phyloP scores from a whole-genome alignment of 148 eudicot species.

The Nepenthes mirabilis region DNA sequence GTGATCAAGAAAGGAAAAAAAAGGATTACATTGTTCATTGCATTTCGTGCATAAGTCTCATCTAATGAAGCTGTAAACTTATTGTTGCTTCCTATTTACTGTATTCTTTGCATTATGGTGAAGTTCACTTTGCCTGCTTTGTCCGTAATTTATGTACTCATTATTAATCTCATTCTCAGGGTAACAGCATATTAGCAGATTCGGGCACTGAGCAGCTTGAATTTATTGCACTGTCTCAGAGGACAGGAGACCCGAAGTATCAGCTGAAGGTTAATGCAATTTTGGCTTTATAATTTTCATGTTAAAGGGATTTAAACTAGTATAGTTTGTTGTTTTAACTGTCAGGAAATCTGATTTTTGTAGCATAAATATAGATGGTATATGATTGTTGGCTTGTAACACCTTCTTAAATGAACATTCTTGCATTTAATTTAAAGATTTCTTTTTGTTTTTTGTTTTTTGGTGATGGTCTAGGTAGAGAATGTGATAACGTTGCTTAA shows the following conservation, averaged over 20 bases:
- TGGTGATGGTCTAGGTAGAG: constrained; percentile 48
- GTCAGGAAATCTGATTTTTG: no score
- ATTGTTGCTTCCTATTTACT: no score
- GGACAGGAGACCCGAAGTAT: constrained; percentile 94
- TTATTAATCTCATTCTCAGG: constrained; percentile 25
- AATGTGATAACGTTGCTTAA: constrained; percentile 70
- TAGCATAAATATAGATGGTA: no score
- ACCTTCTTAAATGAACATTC: not conserved
- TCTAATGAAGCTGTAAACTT: no score
- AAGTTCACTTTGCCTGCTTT: not conserved
- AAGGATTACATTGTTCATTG: no score
- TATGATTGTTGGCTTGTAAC: not conserved
- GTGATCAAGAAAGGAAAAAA: no score
- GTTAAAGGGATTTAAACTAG: not conserved
- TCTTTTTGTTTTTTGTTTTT: not conserved
- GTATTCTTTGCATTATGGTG: not conserved
- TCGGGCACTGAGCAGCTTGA: constrained; percentile 98
- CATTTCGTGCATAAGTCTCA: no score
- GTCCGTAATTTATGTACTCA: not conserved
- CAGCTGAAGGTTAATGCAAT: constrained; percentile 62
- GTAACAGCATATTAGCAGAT: constrained; percentile 91
- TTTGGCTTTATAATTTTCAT: not conserved
- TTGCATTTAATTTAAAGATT: not conserved
- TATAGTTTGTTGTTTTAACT: not conserved
- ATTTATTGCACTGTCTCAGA: constrained; percentile 95